Conservation (phyloP, 495 filamentous ascomycete genomes). For the Penicillium paradoxum region DNA sequence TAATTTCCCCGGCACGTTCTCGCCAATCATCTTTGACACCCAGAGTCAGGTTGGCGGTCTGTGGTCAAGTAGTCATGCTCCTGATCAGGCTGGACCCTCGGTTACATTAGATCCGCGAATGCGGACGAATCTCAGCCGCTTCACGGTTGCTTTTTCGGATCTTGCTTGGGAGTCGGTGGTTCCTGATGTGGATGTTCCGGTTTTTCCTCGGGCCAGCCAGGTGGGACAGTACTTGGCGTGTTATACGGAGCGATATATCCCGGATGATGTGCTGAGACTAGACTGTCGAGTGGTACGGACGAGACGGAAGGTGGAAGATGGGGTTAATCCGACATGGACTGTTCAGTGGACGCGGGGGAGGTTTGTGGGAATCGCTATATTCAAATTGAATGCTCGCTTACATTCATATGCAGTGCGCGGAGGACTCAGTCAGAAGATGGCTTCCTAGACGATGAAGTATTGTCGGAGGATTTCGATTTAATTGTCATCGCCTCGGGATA, state of each 20-base stretch:
- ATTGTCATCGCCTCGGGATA: conserved; percentile 72
- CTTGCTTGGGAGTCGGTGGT: conserved; percentile 58
- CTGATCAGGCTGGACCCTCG: background rate
- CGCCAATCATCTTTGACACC: conserved; percentile 67
- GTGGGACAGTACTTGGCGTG: conserved; percentile 67
- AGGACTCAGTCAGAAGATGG: background rate
- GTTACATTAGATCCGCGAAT: conserved; percentile 60
- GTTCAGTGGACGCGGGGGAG: conserved; percentile 40
- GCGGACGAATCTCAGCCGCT: conserved; percentile 73
- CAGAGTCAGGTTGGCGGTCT: conserved; percentile 65
- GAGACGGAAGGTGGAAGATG: conserved; percentile 24
- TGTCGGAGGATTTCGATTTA: conserved; percentile 57
- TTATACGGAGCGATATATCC: conserved; percentile 57
- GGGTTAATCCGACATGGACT: conserved; percentile 44
- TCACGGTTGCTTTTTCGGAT: conserved; percentile 77
- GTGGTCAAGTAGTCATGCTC: conserved; percentile 44
- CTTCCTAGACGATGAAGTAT: background rate
- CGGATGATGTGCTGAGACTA: conserved; percentile 43
- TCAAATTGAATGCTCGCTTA: conserved; percentile 2
- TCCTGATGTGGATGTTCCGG: conserved; percentile 35
- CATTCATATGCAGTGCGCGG: conserved; percentile 6
- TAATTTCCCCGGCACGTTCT: conserved; percentile 54
- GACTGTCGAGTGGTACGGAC: conserved; percentile 49
- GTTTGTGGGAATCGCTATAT: conserved; percentile 11
- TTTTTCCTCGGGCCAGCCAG: conserved; percentile 70